These are phyloP conservation scores for Scutellaria baicalensis DNA, from an alignment of 257 asterid genomes.

Conservation along the genomic window DNA sequence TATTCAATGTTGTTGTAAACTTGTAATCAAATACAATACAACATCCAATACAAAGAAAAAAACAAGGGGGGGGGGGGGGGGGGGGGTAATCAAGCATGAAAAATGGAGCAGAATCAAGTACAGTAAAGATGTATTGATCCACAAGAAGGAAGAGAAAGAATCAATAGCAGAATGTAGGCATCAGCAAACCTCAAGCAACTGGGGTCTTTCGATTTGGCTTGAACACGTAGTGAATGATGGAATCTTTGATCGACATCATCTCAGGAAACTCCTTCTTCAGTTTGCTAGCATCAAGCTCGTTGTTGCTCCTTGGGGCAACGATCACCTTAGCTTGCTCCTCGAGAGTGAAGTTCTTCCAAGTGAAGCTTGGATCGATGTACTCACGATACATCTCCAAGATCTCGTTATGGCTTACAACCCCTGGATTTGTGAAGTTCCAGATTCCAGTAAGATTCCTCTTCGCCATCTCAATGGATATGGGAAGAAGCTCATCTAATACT, in stretches of 20 bases:
- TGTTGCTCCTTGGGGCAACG: conserved; percentile 64
- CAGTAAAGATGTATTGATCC: too few relatives aligned
- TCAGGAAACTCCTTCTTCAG: conserved; percentile 56
- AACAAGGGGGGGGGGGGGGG: too few relatives aligned
- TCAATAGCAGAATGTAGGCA: background rate
- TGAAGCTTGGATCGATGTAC: conserved; percentile 48
- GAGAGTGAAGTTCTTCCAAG: conserved; percentile 56
- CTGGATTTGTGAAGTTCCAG: conserved; percentile 77
- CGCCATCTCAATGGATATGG: conserved; percentile 73
- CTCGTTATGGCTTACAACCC: conserved; percentile 73
- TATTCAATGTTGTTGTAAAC: too few relatives aligned
- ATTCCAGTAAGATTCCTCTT: conserved; percentile 64
- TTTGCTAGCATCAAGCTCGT: conserved; percentile 58
- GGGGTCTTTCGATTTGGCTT: conserved; percentile 57
- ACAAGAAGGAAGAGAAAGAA: too few relatives aligned
- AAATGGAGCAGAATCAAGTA: too few relatives aligned
- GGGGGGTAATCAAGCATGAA: too few relatives aligned
- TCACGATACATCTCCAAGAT: conserved; percentile 60
- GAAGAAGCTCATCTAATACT: conserved; percentile 67
- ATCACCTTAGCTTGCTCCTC: conserved; percentile 81
- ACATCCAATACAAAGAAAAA: too few relatives aligned
- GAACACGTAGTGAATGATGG: conserved; percentile 49
- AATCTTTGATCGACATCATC: conserved; percentile 50
- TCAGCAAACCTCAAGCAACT: conserved; percentile 28
- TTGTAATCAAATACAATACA: too few relatives aligned